Evolutionary conservation across 148 eudicot species (phyloP).

Genomic region (Vaccinium darrowii): DNA sequence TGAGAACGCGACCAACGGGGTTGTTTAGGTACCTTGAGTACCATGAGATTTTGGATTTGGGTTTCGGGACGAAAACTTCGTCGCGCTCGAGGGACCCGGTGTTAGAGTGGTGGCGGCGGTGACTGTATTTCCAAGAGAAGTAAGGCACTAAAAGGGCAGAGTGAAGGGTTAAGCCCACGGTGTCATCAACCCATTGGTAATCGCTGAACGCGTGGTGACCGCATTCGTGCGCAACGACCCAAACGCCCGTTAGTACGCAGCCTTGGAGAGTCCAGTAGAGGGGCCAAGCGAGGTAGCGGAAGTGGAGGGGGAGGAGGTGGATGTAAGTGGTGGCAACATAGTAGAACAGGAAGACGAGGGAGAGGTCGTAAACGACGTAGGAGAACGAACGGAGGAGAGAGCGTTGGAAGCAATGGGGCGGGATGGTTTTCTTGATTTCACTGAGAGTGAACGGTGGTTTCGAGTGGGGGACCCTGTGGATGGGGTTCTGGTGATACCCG

Average conservation of each 20-base stretch:
- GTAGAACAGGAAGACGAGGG: conserved; percentile 33
- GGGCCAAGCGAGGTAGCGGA: conserved; percentile 44
- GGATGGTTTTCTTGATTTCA: conserved; percentile 53
- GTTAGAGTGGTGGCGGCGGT: conserved; percentile 70
- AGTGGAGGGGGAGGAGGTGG: conserved; percentile 28
- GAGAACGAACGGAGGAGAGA: conserved; percentile 48
- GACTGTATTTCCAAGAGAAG: conserved; percentile 72
- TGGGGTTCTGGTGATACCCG: conserved; percentile 15
- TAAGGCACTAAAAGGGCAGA: conserved; percentile 56
- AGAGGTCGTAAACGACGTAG: conserved; percentile 36
- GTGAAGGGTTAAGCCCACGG: conserved; percentile 60
- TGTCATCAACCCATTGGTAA: conserved; percentile 55
- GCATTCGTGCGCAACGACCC: conserved; percentile 73
- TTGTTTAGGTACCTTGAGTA: conserved; percentile 45
- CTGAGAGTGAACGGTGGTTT: conserved; percentile 63
- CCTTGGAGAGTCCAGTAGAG: conserved; percentile 49
- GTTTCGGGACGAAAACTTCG: conserved; percentile 64
- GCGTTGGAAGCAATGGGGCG: conserved; percentile 59
- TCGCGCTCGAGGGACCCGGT: conserved; percentile 54
- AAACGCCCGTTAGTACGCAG: conserved; percentile 48
- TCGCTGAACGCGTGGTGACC: conserved; percentile 70
- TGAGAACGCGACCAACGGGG: conserved; percentile 35
- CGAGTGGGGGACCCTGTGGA: conserved; percentile 34
- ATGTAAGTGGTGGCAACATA: conserved; percentile 33
- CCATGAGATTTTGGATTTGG: conserved; percentile 42